These are phyloP conservation scores for Chlamydomonas sp. DNA, from an alignment of 139 green algal genomes.

Conservation along the genomic window DNA sequence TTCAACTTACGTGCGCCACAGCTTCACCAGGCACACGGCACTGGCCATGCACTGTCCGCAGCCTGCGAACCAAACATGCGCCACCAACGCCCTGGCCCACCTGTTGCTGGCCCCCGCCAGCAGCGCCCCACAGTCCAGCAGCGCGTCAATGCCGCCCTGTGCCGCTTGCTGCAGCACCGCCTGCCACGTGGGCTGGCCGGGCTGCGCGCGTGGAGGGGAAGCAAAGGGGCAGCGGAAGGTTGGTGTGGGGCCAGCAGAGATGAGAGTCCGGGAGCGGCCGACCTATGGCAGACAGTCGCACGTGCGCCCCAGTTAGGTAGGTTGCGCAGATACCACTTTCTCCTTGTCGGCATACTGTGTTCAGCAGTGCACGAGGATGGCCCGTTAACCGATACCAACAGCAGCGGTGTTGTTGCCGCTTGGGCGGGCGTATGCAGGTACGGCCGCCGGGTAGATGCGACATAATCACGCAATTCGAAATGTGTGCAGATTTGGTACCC, in stretches of 20 bases:
- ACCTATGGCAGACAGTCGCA: neutral
- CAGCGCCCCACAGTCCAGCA: slow-evolving; percentile 67
- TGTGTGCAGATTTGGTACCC: too few species aligned
- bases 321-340: too few species aligned
- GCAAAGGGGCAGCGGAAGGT: too few species aligned
- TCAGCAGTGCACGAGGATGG: neutral
- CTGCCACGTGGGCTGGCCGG: slow-evolving; percentile 37
- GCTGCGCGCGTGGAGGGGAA: neutral
- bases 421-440: neutral
- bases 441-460: too few species aligned
- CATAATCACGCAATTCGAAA: too few species aligned
- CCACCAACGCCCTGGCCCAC: neutral
- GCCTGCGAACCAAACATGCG: too few species aligned
- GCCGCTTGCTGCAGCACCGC: slow-evolving; percentile 53
- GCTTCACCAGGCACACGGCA: too few species aligned
- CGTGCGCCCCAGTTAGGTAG: too few species aligned
- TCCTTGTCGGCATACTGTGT: too few species aligned
- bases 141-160: slow-evolving; percentile 36
- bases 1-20: too few species aligned
- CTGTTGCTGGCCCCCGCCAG: slow-evolving; percentile 55
- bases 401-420: neutral
- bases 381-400: neutral
- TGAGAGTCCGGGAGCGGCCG: neutral
- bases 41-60: neutral
- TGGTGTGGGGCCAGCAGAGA: slow-evolving; percentile 23